Base-by-base conservation (phyloP, 805 yeast genomes). In the Wickerhamiella parazyma region DNA sequence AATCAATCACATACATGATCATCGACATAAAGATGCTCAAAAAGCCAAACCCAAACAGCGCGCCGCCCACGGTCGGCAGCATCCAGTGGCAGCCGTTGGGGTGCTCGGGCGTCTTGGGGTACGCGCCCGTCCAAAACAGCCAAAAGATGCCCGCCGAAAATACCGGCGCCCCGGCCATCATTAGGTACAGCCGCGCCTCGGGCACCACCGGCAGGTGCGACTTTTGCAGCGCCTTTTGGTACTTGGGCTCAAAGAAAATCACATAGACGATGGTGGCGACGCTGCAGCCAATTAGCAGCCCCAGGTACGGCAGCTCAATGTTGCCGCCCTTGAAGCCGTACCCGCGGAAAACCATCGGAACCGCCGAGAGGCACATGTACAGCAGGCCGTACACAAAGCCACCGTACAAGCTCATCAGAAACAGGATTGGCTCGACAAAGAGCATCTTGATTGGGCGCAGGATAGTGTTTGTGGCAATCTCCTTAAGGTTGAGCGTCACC, bases 71-170 rank as follows among this genome's bases (percentile, higher is more conserved):
- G 2, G 80, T 71, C 33, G 93, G 91, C n/a, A 73, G 82, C 53
- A 76, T 78, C 89, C 89, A 86, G 57, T 79, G 94, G 21, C 42
- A 39, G 35, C 85, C 74, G 56, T 79, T 94, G 33, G 85, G 74
- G 37, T 62, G 61, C 28, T 77, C 61, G 31, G 83, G 73, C 34
- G 62, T 61, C 19, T 77, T 61, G 39, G 73, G 78, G 60, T 77
- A 86, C 49, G 75, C 72, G 56, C 94, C 95, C 7, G 87, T 68
- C 95, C 95, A 86, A 47, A 83, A 75, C 58, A 86, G 68, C 94
- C 94, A 83, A 54, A 86, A 69, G 48, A 86, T 66, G 44, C 95
- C 95, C 45, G 76, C 65, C 26, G 89, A 78, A 65, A 86, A 83
- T 6, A 70, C 57, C 40, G 80, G 50, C 18, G 78, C 75, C 25